Conservation (phyloP, 192 early-diverging fungal species). For the Paraglomus brasilianum region DNA sequence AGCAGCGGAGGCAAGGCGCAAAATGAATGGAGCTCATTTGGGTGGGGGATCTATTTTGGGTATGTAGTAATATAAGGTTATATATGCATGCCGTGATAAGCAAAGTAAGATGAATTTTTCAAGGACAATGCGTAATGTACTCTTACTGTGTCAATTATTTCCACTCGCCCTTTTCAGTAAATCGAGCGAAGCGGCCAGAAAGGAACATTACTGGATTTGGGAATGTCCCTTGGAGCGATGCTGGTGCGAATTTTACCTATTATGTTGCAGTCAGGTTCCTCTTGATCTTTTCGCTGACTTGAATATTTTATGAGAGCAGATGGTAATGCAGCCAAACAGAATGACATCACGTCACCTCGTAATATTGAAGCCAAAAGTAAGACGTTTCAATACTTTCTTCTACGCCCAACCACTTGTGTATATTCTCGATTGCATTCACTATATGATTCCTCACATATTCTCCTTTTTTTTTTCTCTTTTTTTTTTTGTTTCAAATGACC, state of each 20-base stretch:
- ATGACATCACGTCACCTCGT: neutral
- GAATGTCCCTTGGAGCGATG: conserved; percentile 47
- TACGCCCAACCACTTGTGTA: no score
- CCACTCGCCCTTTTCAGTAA: conserved; percentile 26
- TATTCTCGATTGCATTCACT: no score
- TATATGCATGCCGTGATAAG: neutral
- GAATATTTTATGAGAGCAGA: neutral
- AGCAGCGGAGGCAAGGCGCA: conserved; percentile 38
- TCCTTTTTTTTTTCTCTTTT: no score
- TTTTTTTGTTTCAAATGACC: no score
- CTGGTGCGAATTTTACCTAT: conserved; percentile 27
- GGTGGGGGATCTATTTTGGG: conserved; percentile 38
- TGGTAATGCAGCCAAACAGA: conserved; percentile 5
- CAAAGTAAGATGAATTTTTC: neutral
- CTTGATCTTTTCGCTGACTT: neutral
- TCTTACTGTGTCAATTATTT: neutral
- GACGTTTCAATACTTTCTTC: no score
- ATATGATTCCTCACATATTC: no score
- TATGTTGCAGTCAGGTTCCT: neutral
- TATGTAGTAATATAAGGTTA: neutral
- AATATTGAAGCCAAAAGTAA: neutral
- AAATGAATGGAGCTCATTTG: conserved; percentile 37
- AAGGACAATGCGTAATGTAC: neutral
- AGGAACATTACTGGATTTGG: conserved; percentile 43
- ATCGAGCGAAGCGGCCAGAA: conserved; percentile 46